These are phyloP conservation scores for Boletellus dicymbophilus DNA, from an alignment of 1,284 basidiomycete genomes.

Conservation along the genomic window DNA sequence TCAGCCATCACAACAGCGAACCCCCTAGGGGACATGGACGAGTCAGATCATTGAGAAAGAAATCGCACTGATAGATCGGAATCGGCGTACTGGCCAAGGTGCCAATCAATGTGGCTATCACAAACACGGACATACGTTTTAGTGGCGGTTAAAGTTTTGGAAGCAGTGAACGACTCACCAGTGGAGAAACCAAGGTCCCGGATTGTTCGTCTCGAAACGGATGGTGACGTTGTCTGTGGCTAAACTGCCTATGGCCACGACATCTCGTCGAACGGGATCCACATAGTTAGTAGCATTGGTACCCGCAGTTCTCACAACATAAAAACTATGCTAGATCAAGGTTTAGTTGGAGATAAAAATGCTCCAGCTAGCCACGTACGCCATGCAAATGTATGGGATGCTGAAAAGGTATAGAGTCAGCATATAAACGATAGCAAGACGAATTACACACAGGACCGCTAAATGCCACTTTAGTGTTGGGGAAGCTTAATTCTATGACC, in stretches of 20 bases:
- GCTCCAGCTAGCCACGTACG: conserved; percentile 18
- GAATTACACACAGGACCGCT: conserved; percentile 37
- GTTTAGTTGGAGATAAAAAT: not conserved
- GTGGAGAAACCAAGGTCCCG: conserved; percentile 51
- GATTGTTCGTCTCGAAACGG: conserved; percentile 47
- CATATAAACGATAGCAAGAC: not conserved
- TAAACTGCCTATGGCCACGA: conserved; percentile 18
- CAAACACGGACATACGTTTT: not conserved
- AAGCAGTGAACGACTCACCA: conserved; percentile 33
- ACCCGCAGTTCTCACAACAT: conserved; percentile 24
- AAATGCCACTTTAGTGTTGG: conserved; percentile 17
- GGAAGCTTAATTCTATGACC: conserved; percentile 37
- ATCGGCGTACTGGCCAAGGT: conserved; percentile 34
- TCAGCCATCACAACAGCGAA: conserved; percentile 38
- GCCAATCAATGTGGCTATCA: conserved; percentile 42
- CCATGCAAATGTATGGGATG: conserved; percentile 39
- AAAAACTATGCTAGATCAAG: conserved; percentile 23
- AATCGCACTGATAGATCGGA: too few relatives aligned
- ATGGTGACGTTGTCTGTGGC: conserved; percentile 41
- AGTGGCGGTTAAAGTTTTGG: not conserved
- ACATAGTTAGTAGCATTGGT: conserved; percentile 22
- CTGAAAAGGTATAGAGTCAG: conserved; percentile 14
- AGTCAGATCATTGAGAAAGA: not conserved
- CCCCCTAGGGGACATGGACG: conserved; percentile 21
- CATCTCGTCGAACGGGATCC: conserved; percentile 31